phyloP scores from a whole-genome alignment of 2,329 filamentous ascomycete species.

The Fusarium sacchari region DNA sequence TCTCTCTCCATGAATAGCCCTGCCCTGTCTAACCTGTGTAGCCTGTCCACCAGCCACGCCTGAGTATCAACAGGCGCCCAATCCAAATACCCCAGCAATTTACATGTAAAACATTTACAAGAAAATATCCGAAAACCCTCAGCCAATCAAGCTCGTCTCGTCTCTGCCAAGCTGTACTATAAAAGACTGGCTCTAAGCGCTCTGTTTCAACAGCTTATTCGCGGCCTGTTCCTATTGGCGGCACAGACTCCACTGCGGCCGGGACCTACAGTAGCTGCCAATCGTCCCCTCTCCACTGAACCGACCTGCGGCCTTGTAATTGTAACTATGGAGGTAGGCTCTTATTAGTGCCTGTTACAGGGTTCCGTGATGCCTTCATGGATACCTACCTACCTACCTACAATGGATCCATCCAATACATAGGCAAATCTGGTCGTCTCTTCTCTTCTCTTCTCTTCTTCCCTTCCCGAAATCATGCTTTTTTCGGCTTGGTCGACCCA shows the following conservation, averaged over 20 bases:
- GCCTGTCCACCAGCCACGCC: slow-evolving; percentile 29
- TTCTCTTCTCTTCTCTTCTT: neutral
- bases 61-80: slow-evolving; percentile 42
- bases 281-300: slow-evolving; percentile 35
- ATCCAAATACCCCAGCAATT: slow-evolving; percentile 14
- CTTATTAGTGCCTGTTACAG: slow-evolving; percentile 19
- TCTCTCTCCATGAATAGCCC: neutral
- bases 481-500: slow-evolving; percentile 19
- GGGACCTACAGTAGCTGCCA: slow-evolving; percentile 20
- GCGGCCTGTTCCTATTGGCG: slow-evolving; percentile 39
- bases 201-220: slow-evolving; percentile 34
- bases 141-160: slow-evolving; percentile 27
- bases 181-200: slow-evolving; percentile 37
- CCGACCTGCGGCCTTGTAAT: slow-evolving; percentile 33
- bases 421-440: neutral
- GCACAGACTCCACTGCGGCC: slow-evolving; percentile 29
- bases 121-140: slow-evolving; percentile 6
- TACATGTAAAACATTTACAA: slow-evolving; percentile 11
- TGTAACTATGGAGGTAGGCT: no score
- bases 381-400: no score
- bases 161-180: neutral
- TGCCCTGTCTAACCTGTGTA: neutral
- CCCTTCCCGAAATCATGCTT: slow-evolving; percentile 3
- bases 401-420: no score
- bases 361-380: slow-evolving; percentile 27